These are phyloP conservation scores for Cyathus striatus DNA, from an alignment of 768 basidiomycete genomes.

Conservation along the genomic window DNA sequence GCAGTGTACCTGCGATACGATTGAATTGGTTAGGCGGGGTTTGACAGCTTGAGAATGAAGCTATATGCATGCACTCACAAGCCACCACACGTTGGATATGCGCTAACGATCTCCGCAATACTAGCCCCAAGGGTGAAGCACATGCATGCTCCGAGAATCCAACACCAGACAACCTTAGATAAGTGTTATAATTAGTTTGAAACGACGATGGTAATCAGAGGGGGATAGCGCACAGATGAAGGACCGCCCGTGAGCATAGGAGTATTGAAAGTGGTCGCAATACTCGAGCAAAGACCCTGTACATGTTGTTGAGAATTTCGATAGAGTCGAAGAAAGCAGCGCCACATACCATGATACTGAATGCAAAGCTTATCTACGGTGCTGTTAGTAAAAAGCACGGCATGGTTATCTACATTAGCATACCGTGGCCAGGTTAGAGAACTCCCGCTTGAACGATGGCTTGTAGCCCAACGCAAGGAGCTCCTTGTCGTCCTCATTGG, in stretches of 20 bases:
- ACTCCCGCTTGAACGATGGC: slow-evolving; percentile 82
- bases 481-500: slow-evolving; percentile 59
- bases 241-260: slow-evolving; percentile 68
- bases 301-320: background rate
- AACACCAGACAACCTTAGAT: slow-evolving; percentile 60
- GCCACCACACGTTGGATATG: slow-evolving; percentile 72
- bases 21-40: background rate
- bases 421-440: slow-evolving; percentile 77
- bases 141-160: slow-evolving; percentile 68
- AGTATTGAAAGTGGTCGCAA: slow-evolving; percentile 77
- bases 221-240: slow-evolving; percentile 55
- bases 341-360: slow-evolving; percentile 61
- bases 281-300: slow-evolving; percentile 68
- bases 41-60: background rate
- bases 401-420: slow-evolving; percentile 11
- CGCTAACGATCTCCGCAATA: slow-evolving; percentile 75
- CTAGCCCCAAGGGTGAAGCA: slow-evolving; percentile 70
- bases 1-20: slow-evolving; percentile 68
- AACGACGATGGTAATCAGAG: background rate
- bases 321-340: background rate
- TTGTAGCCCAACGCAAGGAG: slow-evolving; percentile 66
- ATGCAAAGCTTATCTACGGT: slow-evolving; percentile 64
- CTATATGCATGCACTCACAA: slow-evolving; percentile 35
- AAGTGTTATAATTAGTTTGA: slow-evolving; percentile 2
- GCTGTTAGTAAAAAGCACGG: slow-evolving; percentile 1